Evolutionary conservation across 139 green algal species (phyloP), one percentile per base, ranked within the genome.

Genomic region (Astrephomene gubernaculifera): DNA sequence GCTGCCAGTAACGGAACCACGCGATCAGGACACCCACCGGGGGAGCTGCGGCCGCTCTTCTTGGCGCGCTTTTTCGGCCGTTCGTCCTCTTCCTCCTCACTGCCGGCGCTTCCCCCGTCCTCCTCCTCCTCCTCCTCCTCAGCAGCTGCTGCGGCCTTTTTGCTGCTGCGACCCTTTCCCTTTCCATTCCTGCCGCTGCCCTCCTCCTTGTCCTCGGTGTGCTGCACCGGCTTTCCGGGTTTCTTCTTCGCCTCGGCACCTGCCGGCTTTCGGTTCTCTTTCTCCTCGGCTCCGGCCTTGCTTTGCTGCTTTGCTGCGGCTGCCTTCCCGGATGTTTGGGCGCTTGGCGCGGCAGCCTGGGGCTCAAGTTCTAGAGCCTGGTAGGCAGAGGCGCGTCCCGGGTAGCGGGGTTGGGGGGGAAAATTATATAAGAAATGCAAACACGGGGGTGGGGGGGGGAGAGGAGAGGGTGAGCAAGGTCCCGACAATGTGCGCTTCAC

Each of bases 271-370:
- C 9, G 57, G 39, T 45, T 69, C 31, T 73, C 76, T n/a, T 83
- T 69, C 6, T 65, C 70, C 17, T 43, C 44, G 68, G 35, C 64
- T 17, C 12, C 9, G 4, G 33, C 4, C 43, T 81, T 69, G 2
- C 39, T 64, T 88, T 41, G 75, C n/a, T n/a, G 71, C 71, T 25
- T n/a, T 61, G 33, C 43, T 35, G 38, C 60, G 57, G 57, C 60
- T 33, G 25, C 57, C 35, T 83, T 54, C n/a, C n/a, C n/a, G 54
- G 57, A n/a, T 1, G 31, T 41, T 64, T 61, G 12, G 4, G 31
- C 76, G n/a, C 63, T n/a, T n/a, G 19, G 9, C 12, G 8, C 31
- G 21, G 29, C 71, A 38, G 33, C 52, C 43, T 21, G n/a, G 10
- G 65, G 65, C 65, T 72, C 65, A 4, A 72, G 33, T 17, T 43